phyloP scores from a whole-genome alignment of 2,329 filamentous ascomycete genomes.

The Paecilomyces sp. region DNA sequence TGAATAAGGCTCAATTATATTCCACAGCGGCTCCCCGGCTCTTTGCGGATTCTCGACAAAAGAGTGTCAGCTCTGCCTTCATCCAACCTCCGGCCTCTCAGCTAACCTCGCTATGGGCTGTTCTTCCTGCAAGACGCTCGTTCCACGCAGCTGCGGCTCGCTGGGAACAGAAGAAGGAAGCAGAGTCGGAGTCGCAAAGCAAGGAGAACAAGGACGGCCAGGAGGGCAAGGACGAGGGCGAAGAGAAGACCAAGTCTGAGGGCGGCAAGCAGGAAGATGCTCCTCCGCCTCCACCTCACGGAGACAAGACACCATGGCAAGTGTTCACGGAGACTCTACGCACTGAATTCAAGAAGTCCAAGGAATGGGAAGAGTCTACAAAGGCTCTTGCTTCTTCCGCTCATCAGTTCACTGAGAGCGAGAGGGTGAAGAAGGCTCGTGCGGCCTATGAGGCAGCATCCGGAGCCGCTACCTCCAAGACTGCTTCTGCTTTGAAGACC shows the following conservation, averaged over 20 bases:
- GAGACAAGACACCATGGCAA: conserved; percentile 97
- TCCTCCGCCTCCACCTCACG: conserved; percentile 88
- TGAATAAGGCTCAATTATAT: conserved; percentile 22
- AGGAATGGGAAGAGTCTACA: conserved; percentile 98
- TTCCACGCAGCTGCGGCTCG: conserved; percentile 28
- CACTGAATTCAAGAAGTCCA: conserved; percentile 88
- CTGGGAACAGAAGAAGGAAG: conserved; percentile 25
- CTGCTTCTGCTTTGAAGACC: conserved; percentile 71
- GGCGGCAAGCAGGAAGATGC: conserved; percentile 56
- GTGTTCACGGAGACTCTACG: conserved; percentile 97
- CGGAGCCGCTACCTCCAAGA: conserved; percentile 71
- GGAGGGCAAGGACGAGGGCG: conserved; percentile 27
- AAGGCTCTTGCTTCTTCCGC: conserved; percentile 87
- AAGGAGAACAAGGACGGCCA: conserved; percentile 15
- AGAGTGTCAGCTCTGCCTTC: conserved; percentile 31
- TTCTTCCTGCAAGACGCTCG: conserved; percentile 28
- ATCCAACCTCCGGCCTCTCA: conserved; percentile 25
- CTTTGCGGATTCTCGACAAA: conserved; percentile 17
- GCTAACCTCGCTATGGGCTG: conserved; percentile 26
- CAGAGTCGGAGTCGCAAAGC: conserved; percentile 35
- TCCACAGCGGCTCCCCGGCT: conserved; percentile 26
- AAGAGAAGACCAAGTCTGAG: conserved; percentile 20
- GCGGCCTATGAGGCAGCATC: conserved; percentile 83
- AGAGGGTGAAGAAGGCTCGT: conserved; percentile 76
- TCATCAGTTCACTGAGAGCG: conserved; percentile 87